Percentiles rank a stretch among this genome's conserved stretches.
Conservation (phyloP, 2,329 filamentous ascomycete species). For the Hirsutella minnesotensis region DNA sequence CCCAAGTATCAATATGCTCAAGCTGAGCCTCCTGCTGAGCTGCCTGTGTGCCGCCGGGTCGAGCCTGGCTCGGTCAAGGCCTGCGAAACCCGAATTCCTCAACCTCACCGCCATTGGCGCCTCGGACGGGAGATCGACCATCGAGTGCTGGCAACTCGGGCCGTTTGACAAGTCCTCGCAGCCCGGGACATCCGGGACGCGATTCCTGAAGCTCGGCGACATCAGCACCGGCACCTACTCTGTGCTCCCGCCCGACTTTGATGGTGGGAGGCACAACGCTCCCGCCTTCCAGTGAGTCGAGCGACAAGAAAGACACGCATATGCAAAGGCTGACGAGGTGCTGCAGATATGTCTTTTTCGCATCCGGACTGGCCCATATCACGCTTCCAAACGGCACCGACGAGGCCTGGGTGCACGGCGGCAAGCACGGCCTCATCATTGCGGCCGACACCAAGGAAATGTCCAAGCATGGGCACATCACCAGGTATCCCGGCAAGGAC, state of each 20-base stretch:
- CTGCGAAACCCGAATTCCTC: slow-evolving; percentile 8
- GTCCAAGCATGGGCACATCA: slow-evolving; percentile 26
- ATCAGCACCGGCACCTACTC: slow-evolving; percentile 20
- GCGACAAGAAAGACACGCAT: too few relatives aligned
- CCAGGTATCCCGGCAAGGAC: slow-evolving; percentile 25
- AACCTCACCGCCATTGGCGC: slow-evolving; percentile 30
- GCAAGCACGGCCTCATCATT: slow-evolving; percentile 27
- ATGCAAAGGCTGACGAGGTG: too few relatives aligned
- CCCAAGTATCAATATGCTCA: background rate
- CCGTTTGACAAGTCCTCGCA: slow-evolving; percentile 12
- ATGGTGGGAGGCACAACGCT: slow-evolving; percentile 29
- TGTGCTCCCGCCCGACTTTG: slow-evolving; percentile 22
- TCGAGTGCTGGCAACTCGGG: slow-evolving; percentile 33
- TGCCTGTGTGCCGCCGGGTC: background rate
- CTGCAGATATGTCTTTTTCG: slow-evolving; percentile 21
- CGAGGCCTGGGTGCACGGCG: slow-evolving; percentile 24
- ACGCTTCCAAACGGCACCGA: slow-evolving; percentile 25
- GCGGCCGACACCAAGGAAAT: slow-evolving; percentile 29
- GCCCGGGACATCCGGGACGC: slow-evolving; percentile 20
- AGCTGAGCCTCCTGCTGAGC: background rate
- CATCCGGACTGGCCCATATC: slow-evolving; percentile 26
- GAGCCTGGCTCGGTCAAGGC: background rate
- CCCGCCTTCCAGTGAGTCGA: slow-evolving; percentile 26
- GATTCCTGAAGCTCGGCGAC: slow-evolving; percentile 17
- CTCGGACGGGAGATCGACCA: slow-evolving; percentile 22